These are phyloP conservation scores for Curvularia verruculosa DNA, from an alignment of 2,329 filamentous ascomycete species.

Conservation along the genomic window DNA sequence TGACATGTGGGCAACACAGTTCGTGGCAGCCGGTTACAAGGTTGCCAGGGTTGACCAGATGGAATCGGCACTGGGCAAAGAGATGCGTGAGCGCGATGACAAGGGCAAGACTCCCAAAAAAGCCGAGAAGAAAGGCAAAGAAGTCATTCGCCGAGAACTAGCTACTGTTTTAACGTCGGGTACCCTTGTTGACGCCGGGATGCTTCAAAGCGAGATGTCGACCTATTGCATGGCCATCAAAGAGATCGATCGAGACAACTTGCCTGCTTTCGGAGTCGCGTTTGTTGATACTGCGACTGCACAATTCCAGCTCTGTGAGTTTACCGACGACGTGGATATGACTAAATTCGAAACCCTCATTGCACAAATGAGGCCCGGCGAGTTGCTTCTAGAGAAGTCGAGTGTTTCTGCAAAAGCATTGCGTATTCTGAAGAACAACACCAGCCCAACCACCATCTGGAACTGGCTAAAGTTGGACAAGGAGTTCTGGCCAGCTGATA, in stretches of 20 bases:
- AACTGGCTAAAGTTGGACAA: constrained; percentile 85
- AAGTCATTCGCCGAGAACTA: constrained; percentile 89
- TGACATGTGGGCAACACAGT: constrained; percentile 98
- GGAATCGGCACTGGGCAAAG: constrained; percentile 93
- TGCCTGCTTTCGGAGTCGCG: constrained; percentile 85
- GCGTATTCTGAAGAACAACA: constrained; percentile 95
- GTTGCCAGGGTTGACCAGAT: constrained; percentile 96
- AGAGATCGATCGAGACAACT: constrained; percentile 67
- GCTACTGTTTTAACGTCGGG: constrained; percentile 90
- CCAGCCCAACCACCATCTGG: constrained; percentile 90
- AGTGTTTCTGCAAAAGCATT: constrained; percentile 85
- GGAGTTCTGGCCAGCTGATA: constrained; percentile 91
- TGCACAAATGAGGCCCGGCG: constrained; percentile 86
- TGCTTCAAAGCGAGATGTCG: constrained; percentile 98
- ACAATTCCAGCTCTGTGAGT: constrained; percentile 91
- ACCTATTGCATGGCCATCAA: constrained; percentile 97
- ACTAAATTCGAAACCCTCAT: constrained; percentile 98
- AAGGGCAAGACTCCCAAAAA: constrained; percentile 59
- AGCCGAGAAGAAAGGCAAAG: constrained; percentile 67
- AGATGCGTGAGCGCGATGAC: constrained; percentile 92
- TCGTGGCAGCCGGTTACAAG: constrained; percentile 97
- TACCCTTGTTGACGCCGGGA: constrained; percentile 91
- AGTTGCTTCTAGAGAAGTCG: constrained; percentile 84
- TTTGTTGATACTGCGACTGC: constrained; percentile 97
- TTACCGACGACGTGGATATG: constrained; percentile 87